phyloP scores from a whole-genome alignment of 1,284 basidiomycete genomes.

The Trichosporon ovoides region DNA sequence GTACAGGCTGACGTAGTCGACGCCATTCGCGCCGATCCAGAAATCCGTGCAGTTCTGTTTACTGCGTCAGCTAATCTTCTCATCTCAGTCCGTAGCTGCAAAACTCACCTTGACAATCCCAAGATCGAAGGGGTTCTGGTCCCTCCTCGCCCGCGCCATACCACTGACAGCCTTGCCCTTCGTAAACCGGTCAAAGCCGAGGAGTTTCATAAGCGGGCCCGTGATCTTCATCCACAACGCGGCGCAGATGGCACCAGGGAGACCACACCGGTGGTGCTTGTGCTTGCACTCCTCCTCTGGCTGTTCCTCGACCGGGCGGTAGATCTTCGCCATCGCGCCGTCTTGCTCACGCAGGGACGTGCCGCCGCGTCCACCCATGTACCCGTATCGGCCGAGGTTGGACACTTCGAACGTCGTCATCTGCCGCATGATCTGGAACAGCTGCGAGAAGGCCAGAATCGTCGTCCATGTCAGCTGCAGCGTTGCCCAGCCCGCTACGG shows the following conservation, averaged over 20 bases:
- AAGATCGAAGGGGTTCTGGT: constrained; percentile 86
- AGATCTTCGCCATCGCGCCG: constrained; percentile 42
- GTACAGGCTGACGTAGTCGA: constrained; percentile 84
- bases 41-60: constrained; percentile 90
- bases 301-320: constrained; percentile 7
- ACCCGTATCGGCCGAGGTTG: constrained; percentile 90
- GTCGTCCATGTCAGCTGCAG: constrained; percentile 91
- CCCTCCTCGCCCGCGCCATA: constrained; percentile 58
- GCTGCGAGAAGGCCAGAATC: constrained; percentile 76
- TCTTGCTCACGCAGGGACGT: constrained; percentile 48
- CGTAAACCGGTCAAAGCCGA: constrained; percentile 77
- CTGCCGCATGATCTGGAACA: constrained; percentile 86
- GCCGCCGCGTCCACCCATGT: constrained; percentile 86
- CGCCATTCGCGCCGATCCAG: constrained; percentile 78
- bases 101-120: constrained; percentile 58
- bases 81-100: neutral
- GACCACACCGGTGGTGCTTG: constrained; percentile 45
- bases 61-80: too few relatives aligned
- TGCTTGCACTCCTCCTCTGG: constrained; percentile 25
- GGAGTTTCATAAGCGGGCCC: constrained; percentile 63
- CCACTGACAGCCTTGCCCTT: constrained; percentile 80
- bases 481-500: constrained; percentile 74
- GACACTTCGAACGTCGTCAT: constrained; percentile 96
- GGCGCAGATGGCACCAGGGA: constrained; percentile 36
- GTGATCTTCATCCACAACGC: constrained; percentile 26